Percentiles rank a stretch among this genome's conserved stretches.
Conservation (phyloP, 805 yeast genomes). For the Yarrowia porcina region DNA sequence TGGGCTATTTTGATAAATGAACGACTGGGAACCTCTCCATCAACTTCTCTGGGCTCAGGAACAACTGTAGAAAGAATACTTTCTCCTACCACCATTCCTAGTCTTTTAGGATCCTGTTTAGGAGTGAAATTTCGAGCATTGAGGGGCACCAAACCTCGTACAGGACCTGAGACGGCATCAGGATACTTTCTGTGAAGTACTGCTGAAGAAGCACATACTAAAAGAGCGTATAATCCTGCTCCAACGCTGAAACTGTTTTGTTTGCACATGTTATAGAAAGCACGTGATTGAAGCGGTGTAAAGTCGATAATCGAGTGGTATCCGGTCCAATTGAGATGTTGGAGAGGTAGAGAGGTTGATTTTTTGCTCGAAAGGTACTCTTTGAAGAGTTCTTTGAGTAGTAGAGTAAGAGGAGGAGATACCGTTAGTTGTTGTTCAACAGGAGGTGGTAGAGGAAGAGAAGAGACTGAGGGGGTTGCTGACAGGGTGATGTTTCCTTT, state of each 20-base stretch:
- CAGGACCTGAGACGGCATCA: neutral
- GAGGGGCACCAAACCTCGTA: neutral
- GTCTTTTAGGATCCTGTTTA: neutral
- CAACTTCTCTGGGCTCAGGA: neutral
- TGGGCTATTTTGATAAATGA: neutral
- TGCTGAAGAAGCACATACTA: neutral
- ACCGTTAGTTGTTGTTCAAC: neutral
- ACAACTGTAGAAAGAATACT: neutral
- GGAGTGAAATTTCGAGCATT: conserved; percentile 4
- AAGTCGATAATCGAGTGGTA: neutral
- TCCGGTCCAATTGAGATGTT: neutral
- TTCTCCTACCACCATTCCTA: conserved; percentile 1
- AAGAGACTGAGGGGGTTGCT: neutral
- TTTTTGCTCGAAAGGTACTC: neutral
- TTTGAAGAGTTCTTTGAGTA: neutral
- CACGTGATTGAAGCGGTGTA: neutral
- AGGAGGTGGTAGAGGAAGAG: neutral
- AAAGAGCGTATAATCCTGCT: neutral
- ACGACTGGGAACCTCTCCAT: neutral
- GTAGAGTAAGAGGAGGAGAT: neutral
- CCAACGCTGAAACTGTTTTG: neutral
- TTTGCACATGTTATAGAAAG: conserved; percentile 1
- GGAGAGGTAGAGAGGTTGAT: neutral
- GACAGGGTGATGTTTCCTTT: too few species aligned
- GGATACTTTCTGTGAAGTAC: conserved; percentile 8